Base-by-base conservation (phyloP, 345 rosid species). In the Rhizophora apiculata region DNA sequence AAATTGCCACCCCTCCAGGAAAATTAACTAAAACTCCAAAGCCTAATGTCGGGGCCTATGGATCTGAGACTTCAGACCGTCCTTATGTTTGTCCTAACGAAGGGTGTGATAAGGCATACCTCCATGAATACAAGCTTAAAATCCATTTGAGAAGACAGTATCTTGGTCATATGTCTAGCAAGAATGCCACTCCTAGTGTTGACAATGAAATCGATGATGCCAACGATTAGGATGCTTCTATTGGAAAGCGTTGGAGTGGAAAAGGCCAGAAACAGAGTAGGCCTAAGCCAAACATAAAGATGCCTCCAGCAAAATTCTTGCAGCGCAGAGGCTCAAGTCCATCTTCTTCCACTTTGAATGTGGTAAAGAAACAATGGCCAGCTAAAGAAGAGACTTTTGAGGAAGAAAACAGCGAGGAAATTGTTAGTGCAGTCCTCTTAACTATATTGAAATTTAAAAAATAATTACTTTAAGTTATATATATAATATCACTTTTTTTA, bases 111-210 rank as follows among this genome's bases (percentile, higher is more conserved):
- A 95, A 95, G 81, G 92, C 96, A 36, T 95, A 92, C 82, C 92
- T 90, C 68, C 99, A 95, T 72, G 98, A 92, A 73, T 95, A 95
- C 87, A 92, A 95, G 85, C 97, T 92, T 63, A 95, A 90, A 79
- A 97, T 92, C 74, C 99, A 95, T 81, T 71, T 95, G 55, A 84
- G 88, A 81, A 88, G 96, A 63, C 96, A 92, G 77, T 98, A 95
- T 87, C 98, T 92, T 0, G 97, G 87, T 65, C 96, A 88, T 77
- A 75, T 76, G 72, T 65, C 74, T 1, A 96, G 92, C 60, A 96
- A 92, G 80, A 85, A 80, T 68, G 79, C 85, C n/a, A 76, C 84
- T 11, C 68, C 73, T 0, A 76, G 67, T 73, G 88, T 74, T 16
- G 90, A 87, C 32, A 86, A 85, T 60, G 93, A 86, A 72, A 65